phyloP scores from a whole-genome alignment of 2,329 filamentous ascomycete species.

The Thelonectria blattea region DNA sequence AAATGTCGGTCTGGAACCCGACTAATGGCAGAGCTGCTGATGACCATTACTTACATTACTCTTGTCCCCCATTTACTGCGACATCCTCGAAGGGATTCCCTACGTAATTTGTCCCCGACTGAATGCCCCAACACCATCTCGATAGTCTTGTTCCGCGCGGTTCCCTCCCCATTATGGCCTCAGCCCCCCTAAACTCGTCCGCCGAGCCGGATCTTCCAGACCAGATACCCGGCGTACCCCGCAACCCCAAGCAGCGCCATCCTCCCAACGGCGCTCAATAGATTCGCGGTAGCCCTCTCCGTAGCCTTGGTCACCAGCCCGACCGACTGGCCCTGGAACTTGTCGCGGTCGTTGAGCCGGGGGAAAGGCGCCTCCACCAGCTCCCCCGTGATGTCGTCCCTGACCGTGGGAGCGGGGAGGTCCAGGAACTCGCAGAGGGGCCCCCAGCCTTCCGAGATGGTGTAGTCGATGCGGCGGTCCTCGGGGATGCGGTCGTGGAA shows the following conservation, averaged over 20 bases:
- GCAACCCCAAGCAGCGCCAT: slow-evolving; percentile 32
- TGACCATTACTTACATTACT: no score
- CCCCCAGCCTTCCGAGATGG: slow-evolving; percentile 48
- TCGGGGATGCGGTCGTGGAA: slow-evolving; percentile 43
- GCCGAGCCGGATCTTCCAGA: slow-evolving; percentile 40
- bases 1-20: no score
- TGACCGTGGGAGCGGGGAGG: slow-evolving; percentile 44
- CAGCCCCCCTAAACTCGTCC: slow-evolving; percentile 26
- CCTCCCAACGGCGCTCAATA: slow-evolving; percentile 34
- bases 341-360: slow-evolving; percentile 40
- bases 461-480: slow-evolving; percentile 47
- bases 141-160: slow-evolving; percentile 7
- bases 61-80: no score
- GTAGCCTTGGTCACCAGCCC: slow-evolving; percentile 19
- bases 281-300: slow-evolving; percentile 35
- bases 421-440: slow-evolving; percentile 49
- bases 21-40: no score
- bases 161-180: background rate
- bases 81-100: no score
- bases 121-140: slow-evolving; percentile 2
- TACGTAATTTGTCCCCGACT: background rate
- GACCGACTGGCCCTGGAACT: slow-evolving; percentile 28
- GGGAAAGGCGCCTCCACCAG: slow-evolving; percentile 43
- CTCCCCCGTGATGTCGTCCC: slow-evolving; percentile 40
- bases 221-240: slow-evolving; percentile 40